These are phyloP conservation scores for Solanum corneliomulleri DNA, from an alignment of 257 asterid species.

Conservation along the genomic window DNA sequence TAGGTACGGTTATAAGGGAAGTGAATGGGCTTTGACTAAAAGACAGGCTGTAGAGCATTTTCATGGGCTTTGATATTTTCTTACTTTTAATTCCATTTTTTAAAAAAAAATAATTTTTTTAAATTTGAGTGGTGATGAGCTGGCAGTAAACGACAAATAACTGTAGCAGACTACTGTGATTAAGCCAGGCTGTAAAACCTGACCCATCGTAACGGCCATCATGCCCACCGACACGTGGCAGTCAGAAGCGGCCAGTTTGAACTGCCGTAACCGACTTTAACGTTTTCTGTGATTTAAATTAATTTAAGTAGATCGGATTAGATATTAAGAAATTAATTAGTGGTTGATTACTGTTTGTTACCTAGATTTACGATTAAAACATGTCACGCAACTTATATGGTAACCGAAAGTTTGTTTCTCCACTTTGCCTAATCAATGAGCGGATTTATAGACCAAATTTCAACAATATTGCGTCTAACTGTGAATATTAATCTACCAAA, in stretches of 20 bases:
- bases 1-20: background rate
- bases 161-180: background rate
- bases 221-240: conserved; percentile 18
- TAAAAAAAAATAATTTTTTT: too few species aligned
- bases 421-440: background rate
- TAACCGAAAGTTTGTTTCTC: conserved; percentile 1
- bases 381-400: background rate
- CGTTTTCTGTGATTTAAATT: background rate
- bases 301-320: background rate
- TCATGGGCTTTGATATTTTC: conserved; percentile 19
- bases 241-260: conserved; percentile 11
- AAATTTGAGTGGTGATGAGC: background rate
- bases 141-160: conserved; percentile 32
- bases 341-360: background rate
- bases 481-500: background rate
- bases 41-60: conserved; percentile 51
- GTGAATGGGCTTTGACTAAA: conserved; percentile 28
- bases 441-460: background rate
- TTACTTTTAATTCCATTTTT: background rate
- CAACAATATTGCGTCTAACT: background rate
- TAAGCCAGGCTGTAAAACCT: conserved; percentile 46
- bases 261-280: conserved; percentile 6
- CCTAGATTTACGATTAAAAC: background rate
- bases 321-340: background rate
- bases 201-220: conserved; percentile 49